Base-by-base conservation (phyloP, 2,329 filamentous ascomycete genomes). In the Zymoseptoria ardabiliae region DNA sequence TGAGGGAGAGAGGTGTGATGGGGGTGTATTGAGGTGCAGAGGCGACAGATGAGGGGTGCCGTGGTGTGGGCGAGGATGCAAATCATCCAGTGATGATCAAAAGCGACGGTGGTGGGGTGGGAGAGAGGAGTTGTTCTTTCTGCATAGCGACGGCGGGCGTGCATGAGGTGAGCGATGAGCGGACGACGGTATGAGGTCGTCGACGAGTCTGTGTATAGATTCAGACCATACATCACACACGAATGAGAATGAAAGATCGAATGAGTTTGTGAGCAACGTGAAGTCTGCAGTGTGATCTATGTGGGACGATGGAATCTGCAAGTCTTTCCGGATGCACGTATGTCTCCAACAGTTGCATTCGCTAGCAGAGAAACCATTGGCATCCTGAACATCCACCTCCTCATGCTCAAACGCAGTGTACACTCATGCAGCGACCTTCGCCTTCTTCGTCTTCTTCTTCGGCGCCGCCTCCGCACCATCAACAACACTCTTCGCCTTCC, bases 391-490 rank as follows among this genome's bases (percentile, higher is more conserved):
- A 35, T 13, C 10, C 30, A 7, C 23, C 8, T 25, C 5, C 23
- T 49, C 49, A 50, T 21, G 4, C 10, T 4, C 22, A 3, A 53
- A 6, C 22, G 30, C 17, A 53, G 8, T 28, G 1, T 28, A 9
- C 25, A 2, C 2, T 53, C 22, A 53, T 8, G 22, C 51, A 25
- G 51, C 51, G 8, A 53, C 51, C 22, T 53, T 53, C 22, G 51
- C 28, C 51, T 53, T 62, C 59, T 62, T 64, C 23, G 58, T 53
- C 63, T 64, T 66, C 60, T 65, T 65, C 53, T 51, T 58, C 45
- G 63, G 58, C 11, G 50, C 58, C 10, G 51, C 62, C 45, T 54
- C 57, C 1, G 54, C 55, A 23, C 54, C 56, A 10, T 53, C 55
- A 23, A 54, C 55, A 5, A 55, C 60, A 10, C 53, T 52, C 50